phyloP scores from a whole-genome alignment of 106 monocot species.

The Triglochin maritima region DNA sequence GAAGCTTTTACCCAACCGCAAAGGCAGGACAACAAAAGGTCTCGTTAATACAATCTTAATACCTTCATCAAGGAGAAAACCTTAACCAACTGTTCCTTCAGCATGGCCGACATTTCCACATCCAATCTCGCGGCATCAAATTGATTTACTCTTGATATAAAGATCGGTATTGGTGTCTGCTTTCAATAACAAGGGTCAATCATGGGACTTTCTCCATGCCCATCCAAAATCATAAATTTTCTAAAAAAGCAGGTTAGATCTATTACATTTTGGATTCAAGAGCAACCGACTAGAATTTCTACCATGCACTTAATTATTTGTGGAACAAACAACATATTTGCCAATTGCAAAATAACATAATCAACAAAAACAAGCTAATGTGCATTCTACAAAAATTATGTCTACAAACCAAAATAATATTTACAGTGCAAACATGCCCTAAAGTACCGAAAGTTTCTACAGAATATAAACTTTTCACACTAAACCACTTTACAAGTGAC shows the following conservation, averaged over 20 bases:
- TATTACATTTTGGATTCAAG: too few species aligned
- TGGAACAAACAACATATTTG: too few species aligned
- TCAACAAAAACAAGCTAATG: too few species aligned
- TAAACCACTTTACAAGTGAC: too few species aligned
- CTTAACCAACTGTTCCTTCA: conserved; percentile 93
- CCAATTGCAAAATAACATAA: too few species aligned
- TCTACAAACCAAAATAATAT: too few species aligned
- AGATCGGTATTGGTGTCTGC: conserved; percentile 40
- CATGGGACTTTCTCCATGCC: background rate
- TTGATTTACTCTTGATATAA: conserved; percentile 91
- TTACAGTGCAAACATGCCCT: too few species aligned
- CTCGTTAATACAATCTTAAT: conserved; percentile 2
- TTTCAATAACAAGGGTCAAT: background rate
- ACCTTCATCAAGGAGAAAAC: conserved; percentile 97
- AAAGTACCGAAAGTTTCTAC: too few species aligned
- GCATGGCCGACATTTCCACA: conserved; percentile 95
- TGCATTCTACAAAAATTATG: too few species aligned
- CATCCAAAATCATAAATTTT: background rate
- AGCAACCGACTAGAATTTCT: too few species aligned
- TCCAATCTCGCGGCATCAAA: conserved; percentile 95
- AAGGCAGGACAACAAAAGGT: background rate
- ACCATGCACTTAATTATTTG: too few species aligned
- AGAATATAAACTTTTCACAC: too few species aligned
- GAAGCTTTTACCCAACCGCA: conserved; percentile 1
- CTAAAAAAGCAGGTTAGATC: background rate